Evolutionary conservation across 2,329 filamentous ascomycete species (phyloP).

Genomic region (Fusarium fujikuroi): DNA sequence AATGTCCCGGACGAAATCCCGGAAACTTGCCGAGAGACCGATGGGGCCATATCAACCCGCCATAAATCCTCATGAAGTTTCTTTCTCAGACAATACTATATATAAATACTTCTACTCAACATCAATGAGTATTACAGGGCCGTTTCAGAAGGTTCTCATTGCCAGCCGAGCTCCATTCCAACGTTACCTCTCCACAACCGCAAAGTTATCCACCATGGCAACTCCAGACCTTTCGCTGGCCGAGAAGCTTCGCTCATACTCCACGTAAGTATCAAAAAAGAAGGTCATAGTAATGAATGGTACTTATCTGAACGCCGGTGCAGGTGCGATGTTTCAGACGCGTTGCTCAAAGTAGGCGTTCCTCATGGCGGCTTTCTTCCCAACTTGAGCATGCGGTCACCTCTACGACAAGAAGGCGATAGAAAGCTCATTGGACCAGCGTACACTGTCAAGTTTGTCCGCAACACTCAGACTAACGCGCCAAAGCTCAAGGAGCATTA

Average conservation of each 20-base stretch:
- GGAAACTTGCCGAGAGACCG: not conserved
- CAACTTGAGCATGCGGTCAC: not conserved
- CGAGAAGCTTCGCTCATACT: not conserved
- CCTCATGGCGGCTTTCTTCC: not conserved
- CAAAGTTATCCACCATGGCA: fast-evolving
- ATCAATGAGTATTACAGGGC: fast-evolving
- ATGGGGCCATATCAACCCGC: fast-evolving
- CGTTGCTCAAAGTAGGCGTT: not conserved
- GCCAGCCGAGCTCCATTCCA: not conserved
- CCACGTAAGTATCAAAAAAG: not conserved
- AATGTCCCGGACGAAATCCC: not conserved
- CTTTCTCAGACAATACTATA: fast-evolving
- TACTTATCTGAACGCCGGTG: fast-evolving
- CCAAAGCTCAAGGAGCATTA: not conserved
- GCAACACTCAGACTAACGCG: not conserved
- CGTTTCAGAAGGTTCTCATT: not conserved
- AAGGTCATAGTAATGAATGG: fast-evolving
- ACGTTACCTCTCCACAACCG: not conserved
- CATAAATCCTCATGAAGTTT: not conserved
- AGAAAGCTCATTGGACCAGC: not conserved
- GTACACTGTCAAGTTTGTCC: not conserved
- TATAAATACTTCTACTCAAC: fast-evolving
- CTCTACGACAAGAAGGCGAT: not conserved
- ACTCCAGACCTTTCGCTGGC: not conserved
- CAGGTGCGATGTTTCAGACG: not conserved